Conservation (phyloP, 352 stramenopile species). For the Phytopythium chamaehyphon region DNA sequence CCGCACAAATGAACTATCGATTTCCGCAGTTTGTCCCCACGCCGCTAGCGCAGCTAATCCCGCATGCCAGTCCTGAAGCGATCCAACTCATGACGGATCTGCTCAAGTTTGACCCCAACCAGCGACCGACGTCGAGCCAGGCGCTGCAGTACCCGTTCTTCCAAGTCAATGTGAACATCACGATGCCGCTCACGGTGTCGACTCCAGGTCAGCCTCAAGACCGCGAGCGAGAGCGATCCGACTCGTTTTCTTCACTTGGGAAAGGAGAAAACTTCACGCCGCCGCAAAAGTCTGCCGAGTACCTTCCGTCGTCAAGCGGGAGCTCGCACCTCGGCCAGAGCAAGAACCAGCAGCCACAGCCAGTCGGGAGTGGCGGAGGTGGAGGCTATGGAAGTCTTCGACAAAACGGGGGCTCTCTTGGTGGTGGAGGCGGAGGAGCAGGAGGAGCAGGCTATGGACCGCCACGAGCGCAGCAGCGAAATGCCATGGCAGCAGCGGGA, state of each 20-base stretch:
- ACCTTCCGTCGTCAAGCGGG: conserved; percentile 31
- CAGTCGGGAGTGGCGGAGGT: conserved; percentile 16
- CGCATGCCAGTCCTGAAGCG: conserved; percentile 86
- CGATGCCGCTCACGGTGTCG: conserved; percentile 63
- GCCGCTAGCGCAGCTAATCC: conserved; percentile 86
- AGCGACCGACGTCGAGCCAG: conserved; percentile 90
- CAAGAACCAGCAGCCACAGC: conserved; percentile 58
- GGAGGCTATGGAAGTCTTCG: conserved; percentile 37
- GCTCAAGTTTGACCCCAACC: conserved; percentile 92
- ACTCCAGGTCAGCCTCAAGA: conserved; percentile 58
- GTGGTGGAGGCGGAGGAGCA: too few relatives aligned
- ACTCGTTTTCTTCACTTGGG: conserved; percentile 20
- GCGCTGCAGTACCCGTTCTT: conserved; percentile 96
- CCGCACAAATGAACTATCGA: conserved; percentile 94
- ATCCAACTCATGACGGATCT: conserved; percentile 92
- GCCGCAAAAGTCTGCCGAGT: conserved; percentile 44
- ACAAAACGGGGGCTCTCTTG: conserved; percentile 14
- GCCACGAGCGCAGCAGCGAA: conserved; percentile 47
- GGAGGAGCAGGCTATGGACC: conserved; percentile 31
- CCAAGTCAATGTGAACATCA: conserved; percentile 79
- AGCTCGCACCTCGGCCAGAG: conserved; percentile 34
- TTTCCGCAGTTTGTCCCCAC: conserved; percentile 95
- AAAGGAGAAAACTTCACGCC: conserved; percentile 53
- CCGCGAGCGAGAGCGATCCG: conserved; percentile 19
- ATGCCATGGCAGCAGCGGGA: conserved; percentile 63